Percentiles rank a stretch among this genome's conserved stretches.
These are phyloP conservation scores for Pisolithus tinctorius DNA, from an alignment of 768 basidiomycete species.

Conservation along the genomic window DNA sequence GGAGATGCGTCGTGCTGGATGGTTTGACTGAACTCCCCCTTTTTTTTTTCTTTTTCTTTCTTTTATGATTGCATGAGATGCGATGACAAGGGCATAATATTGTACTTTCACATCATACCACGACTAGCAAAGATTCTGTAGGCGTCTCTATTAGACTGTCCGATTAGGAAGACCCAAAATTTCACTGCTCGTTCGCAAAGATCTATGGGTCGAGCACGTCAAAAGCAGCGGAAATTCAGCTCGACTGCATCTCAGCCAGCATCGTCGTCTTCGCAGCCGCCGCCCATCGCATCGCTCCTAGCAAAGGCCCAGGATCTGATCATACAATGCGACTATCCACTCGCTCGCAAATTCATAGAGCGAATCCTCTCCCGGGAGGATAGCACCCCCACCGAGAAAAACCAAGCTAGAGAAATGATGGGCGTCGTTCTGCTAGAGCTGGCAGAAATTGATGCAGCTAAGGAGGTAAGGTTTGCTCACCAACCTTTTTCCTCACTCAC, in stretches of 20 bases:
- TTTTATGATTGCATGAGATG: too few species aligned
- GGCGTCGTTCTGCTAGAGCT: slow-evolving; percentile 75
- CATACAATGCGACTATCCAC: slow-evolving; percentile 77
- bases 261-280: slow-evolving; percentile 18
- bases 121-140: too few species aligned
- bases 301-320: slow-evolving; percentile 79
- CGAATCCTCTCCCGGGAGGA: slow-evolving; percentile 60
- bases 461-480: slow-evolving; percentile 39
- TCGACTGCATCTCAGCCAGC: slow-evolving; percentile 5
- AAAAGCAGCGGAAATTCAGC: slow-evolving; percentile 30
- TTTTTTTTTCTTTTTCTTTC: too few species aligned
- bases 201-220: slow-evolving; percentile 49
- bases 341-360: slow-evolving; percentile 65
- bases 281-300: slow-evolving; percentile 49
- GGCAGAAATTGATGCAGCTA: slow-evolving; percentile 70
- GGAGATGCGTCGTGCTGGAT: slow-evolving; percentile 3
- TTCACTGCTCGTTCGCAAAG: too few species aligned
- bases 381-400: slow-evolving; percentile 37
- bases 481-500: background rate
- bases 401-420: slow-evolving; percentile 71
- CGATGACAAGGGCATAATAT: too few species aligned
- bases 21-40: background rate
- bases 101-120: too few species aligned
- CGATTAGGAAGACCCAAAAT: too few species aligned
- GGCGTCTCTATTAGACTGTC: too few species aligned